Base-by-base conservation (phyloP, 1,139 yeast genomes). In the Geotrichum australiense region DNA sequence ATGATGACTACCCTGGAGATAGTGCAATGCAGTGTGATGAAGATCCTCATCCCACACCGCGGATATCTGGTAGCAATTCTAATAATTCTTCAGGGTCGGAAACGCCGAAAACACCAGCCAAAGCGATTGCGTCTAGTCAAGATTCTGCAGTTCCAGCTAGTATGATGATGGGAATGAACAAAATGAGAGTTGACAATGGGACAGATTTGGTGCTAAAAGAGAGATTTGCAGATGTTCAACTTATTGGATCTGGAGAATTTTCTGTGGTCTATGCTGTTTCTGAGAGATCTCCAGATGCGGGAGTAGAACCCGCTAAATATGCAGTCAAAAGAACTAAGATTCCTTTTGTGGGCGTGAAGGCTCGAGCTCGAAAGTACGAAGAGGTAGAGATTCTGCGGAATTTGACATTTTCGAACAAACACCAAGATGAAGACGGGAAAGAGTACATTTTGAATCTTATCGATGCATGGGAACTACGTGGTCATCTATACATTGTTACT, bases 401-500 rank as follows among this genome's bases (percentile, higher is more conserved):
- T 4, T 55, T 76, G 20, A 68, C 70, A 41, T 58, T 54, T 22
- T 61, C 62, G 26, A 36, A 50, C 36, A 23, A 46, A 16, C 35
- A 39, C 14, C 26, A 21, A 12, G 68, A 68, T 37, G 79, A 76
- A 47, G 91, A 81, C 50, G 94, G 91, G 2, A 77, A 79, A 51
- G 94, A 84, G 53, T 80, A 84, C 58, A 75, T 89, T 35, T 76
- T 91, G 31, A 79, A 79, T 51, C 76, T 85, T 50, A 73, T 84
- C 23, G 89, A 86, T 56, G 87, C 87, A 8, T 91, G 97, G 97
- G 94, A 85, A 52, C 68, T 68, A 55, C 71, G 74, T 51, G 77
- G 77, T 42, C 79, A 80, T 53, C 75, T 82, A 53, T 91, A 89
- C 60, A 85, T 91, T 33, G 86, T 89, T 93, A 89, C 95, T 2